These are phyloP conservation scores for Coleophoma cylindrospora DNA, from an alignment of 2,329 filamentous ascomycete genomes.

Conservation along the genomic window DNA sequence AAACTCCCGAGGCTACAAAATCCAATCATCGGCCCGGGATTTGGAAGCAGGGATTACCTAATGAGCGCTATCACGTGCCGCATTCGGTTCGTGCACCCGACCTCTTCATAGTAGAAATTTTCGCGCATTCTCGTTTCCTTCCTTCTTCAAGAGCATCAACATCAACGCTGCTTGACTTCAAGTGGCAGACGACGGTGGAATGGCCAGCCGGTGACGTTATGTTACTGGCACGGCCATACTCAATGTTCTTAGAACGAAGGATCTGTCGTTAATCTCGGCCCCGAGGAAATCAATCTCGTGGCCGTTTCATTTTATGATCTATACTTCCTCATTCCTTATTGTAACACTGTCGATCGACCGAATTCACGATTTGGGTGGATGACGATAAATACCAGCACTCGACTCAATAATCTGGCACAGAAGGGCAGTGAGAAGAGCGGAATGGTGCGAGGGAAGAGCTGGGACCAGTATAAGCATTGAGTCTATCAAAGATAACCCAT, in stretches of 20 bases:
- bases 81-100: too few species aligned
- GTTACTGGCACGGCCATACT: conserved; percentile 19
- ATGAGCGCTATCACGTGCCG: too few species aligned
- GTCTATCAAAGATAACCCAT: too few species aligned
- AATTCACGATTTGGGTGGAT: too few species aligned
- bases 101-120: background rate
- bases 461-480: too few species aligned
- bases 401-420: too few species aligned
- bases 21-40: background rate
- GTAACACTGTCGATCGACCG: too few species aligned
- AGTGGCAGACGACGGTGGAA: conserved; percentile 21
- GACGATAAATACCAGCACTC: too few species aligned
- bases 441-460: too few species aligned
- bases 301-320: conserved; percentile 35
- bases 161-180: conserved; percentile 22
- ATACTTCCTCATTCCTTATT: conserved; percentile 12
- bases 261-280: conserved; percentile 35
- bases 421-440: too few species aligned
- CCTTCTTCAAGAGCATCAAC: conserved; percentile 25
- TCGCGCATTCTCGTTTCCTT: conserved; percentile 7
- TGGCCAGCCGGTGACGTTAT: conserved; percentile 23
- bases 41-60: background rate
- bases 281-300: conserved; percentile 26
- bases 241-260: conserved; percentile 28
- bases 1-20: background rate